phyloP scores from a whole-genome alignment of 1,284 basidiomycete genomes.

The Cerrena zonata region DNA sequence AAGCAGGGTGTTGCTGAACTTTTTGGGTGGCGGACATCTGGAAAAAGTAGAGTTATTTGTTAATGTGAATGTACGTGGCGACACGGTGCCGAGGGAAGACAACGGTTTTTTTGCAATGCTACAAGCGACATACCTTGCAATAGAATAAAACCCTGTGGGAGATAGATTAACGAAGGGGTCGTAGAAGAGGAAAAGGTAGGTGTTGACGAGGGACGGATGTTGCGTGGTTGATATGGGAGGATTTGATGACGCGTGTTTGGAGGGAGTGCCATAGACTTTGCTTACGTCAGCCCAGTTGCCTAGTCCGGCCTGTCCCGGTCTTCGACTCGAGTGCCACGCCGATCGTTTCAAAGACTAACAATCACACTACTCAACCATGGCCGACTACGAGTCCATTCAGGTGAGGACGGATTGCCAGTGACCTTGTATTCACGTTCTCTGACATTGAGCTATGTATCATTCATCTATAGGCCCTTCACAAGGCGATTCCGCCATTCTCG shows the following conservation, averaged over 20 bases:
- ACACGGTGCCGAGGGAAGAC: conserved; percentile 8
- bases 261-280: conserved; percentile 14
- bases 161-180: conserved; percentile 3
- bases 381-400: conserved; percentile 37
- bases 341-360: conserved; percentile 19
- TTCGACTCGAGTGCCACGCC: conserved; percentile 19
- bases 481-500: conserved; percentile 53
- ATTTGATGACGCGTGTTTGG: conserved; percentile 48
- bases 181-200: conserved; percentile 15
- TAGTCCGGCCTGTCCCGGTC: conserved; percentile 6
- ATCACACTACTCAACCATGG: conserved; percentile 30
- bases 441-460: conserved; percentile 7
- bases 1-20: conserved; percentile 79
- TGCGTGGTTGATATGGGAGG: conserved; percentile 36
- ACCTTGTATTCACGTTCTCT: conserved; percentile 2
- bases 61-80: conserved; percentile 11
- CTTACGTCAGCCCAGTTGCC: too few relatives aligned
- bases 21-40: conserved; percentile 74
- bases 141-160: conserved; percentile 2
- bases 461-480: conserved; percentile 44
- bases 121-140: background rate
- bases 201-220: conserved; percentile 7
- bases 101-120: background rate
- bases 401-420: too few relatives aligned
- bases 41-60: conserved; percentile 13